Base-by-base conservation (phyloP, 139 green algal genomes). In the Closterium sp. region DNA sequence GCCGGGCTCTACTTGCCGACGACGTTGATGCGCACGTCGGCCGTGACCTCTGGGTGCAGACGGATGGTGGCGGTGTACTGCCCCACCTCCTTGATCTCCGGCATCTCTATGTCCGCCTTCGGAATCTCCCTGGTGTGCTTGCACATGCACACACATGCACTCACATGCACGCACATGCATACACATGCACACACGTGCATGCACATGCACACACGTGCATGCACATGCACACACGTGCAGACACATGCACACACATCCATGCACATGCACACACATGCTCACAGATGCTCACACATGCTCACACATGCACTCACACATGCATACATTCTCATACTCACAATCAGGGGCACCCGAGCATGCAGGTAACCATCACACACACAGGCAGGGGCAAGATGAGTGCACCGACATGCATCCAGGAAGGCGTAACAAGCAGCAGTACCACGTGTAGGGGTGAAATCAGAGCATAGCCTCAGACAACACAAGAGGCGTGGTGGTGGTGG, bases 51-150 rank as follows among this genome's bases (percentile, higher is more conserved):
- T 30, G 95, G 94, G 84, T 98, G 96, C 92, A 98, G 93, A 88
- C 94, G 96, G 86, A 98, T 92, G 6, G 86, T 91, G 87, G 93
- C 96, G 38, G 97, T 95, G 89, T 97, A 99, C 25, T 95, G 96
- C 90, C 97, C 97, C 2, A 97, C 90, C 16, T 95, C 91, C 94
- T 97, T 98, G 92, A 99, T 98, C 34, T 99, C 97, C 25, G 97
- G 97, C 64, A 99, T 21, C 2, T 87, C 95, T 38, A 99, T 90
- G 21, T 96, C 92, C 36, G 93, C 93, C 84, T 97, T 96, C 25
- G 97, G 92, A 31, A 99, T 92, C 76, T 94, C 89, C 91, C 91
- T 94, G 89, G 43, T 76, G 55, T 16, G 55, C 55, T 6, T 76
- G 55, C 55, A 76, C 31, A 43, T 7, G 16, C 84, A 87, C 33